Base-by-base conservation (phyloP, 306 rosid genomes). In the Glycine latifolia region DNA sequence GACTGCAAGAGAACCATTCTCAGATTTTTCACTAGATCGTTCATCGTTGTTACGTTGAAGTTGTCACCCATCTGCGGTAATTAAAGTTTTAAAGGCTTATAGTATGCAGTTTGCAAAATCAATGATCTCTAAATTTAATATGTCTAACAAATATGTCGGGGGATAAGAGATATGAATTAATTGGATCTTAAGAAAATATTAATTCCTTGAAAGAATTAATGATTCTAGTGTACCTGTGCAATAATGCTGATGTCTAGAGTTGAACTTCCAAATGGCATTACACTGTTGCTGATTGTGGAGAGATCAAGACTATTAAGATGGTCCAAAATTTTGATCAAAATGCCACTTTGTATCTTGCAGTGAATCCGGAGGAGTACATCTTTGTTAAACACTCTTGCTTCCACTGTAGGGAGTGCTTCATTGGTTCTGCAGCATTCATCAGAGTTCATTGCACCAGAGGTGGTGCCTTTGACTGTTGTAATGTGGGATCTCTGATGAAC, bases 191-290 rank as follows among this genome's bases (percentile, higher is more conserved):
- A n/a, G 26, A n/a, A 6, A n/a, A 14, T 46, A 10, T 75, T 37
- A 37, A 5, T 58, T 43, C 26, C 26, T 58, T 26, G 5, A 33
- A 60, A 47, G 35, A 37, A 37, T 37, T 37, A 59, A 8, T 55
- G 9, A 15, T 31, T 15, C 67, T 61, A 12, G 31, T 65, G 48
- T 70, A 77, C 83, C 86, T 83, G 76, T 55, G 86, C 83, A 55
- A 78, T 39, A 15, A 83, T 55, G 31, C 65, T 83, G 35, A 83
- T 72, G 56, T 78, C 83, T 72, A 83, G 76, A 55, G 83, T 83
- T 4, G 74, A 78, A 54, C 43, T 73, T 13, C 86, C 86, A 78
- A 83, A 83, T 35, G 86, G 86, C 79, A 78, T 72, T 41, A 66
- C 80, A 49, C 75, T 83, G n/a, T 50, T 83, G 61, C 80, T 78